Conservation (phyloP, 345 rosid genomes). For the Populus pruinosa region DNA sequence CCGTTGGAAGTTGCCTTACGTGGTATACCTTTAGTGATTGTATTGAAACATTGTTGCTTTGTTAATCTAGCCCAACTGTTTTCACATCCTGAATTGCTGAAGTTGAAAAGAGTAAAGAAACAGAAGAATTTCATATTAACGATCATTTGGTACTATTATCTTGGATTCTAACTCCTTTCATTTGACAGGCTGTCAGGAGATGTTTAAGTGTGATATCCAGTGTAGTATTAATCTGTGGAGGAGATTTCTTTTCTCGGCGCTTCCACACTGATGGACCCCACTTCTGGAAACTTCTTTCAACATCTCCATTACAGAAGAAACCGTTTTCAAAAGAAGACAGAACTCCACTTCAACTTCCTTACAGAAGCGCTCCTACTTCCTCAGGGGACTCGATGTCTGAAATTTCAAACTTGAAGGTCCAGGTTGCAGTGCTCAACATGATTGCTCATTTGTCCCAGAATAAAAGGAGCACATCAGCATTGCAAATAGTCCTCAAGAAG, state of each 20-base stretch:
- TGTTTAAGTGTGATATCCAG: constrained; percentile 55
- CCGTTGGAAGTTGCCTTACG: neutral
- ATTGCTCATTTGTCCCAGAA: constrained; percentile 59
- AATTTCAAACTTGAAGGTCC: constrained; percentile 71
- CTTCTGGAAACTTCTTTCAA: constrained; percentile 77
- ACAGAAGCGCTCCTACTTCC: constrained; percentile 41
- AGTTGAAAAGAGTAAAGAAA: neutral
- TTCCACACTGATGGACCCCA: constrained; percentile 66
- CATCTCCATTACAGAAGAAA: constrained; percentile 60
- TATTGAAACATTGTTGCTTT: too few species aligned
- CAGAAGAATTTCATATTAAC: neutral
- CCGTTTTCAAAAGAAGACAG: constrained; percentile 45
- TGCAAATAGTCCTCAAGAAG: constrained; percentile 72
- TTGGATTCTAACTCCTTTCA: neutral
- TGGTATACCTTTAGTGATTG: too few species aligned
- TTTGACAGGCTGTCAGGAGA: constrained; percentile 59
- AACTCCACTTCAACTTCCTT: constrained; percentile 64
- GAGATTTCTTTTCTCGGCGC: constrained; percentile 92
- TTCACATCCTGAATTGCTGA: neutral
- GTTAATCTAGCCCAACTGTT: neutral
- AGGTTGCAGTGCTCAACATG: constrained; percentile 75
- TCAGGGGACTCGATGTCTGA: constrained; percentile 57
- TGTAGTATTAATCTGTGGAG: constrained; percentile 67
- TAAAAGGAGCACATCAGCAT: constrained; percentile 63
- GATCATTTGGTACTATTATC: neutral